Evolutionary conservation across 108 stramenopile species (phyloP).

Genomic region (Conticribra weissflogii): DNA sequence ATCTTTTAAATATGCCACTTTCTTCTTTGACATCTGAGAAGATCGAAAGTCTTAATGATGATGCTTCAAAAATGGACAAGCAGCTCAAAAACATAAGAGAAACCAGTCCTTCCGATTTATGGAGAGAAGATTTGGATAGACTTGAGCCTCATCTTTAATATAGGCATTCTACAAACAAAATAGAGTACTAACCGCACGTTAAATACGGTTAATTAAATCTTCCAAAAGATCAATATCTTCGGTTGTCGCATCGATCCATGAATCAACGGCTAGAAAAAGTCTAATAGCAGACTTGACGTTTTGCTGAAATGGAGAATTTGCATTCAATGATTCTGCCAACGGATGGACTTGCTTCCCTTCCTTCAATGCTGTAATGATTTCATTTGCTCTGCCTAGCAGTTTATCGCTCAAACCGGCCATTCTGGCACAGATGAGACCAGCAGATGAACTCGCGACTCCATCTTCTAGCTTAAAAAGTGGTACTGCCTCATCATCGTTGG

Average conservation of each 20-base stretch:
- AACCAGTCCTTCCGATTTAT: slow-evolving; percentile 70
- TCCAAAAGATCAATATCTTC: slow-evolving; percentile 51
- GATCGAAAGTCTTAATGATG: slow-evolving; percentile 66
- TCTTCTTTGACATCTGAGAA: slow-evolving; percentile 80
- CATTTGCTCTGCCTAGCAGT: slow-evolving; percentile 65
- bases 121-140: slow-evolving; percentile 82
- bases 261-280: slow-evolving; percentile 56
- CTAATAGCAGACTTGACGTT: slow-evolving; percentile 49
- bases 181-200: neutral
- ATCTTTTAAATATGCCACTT: slow-evolving; percentile 84
- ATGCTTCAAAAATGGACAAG: slow-evolving; percentile 60
- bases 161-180: no score
- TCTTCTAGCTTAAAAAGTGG: slow-evolving; percentile 92
- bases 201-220: slow-evolving; percentile 33
- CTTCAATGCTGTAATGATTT: slow-evolving; percentile 70
- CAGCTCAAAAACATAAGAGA: slow-evolving; percentile 57
- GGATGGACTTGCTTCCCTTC: slow-evolving; percentile 60
- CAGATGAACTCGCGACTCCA: slow-evolving; percentile 88
- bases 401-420: slow-evolving; percentile 78
- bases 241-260: slow-evolving; percentile 55
- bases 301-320: slow-evolving; percentile 56
- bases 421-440: slow-evolving; percentile 92
- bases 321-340: slow-evolving; percentile 54
- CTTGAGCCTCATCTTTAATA: slow-evolving; percentile 61
- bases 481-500: slow-evolving; percentile 56